phyloP scores from a whole-genome alignment of 2,329 filamentous ascomycete species.

The Nothophaeocryptopus gaeumannii region DNA sequence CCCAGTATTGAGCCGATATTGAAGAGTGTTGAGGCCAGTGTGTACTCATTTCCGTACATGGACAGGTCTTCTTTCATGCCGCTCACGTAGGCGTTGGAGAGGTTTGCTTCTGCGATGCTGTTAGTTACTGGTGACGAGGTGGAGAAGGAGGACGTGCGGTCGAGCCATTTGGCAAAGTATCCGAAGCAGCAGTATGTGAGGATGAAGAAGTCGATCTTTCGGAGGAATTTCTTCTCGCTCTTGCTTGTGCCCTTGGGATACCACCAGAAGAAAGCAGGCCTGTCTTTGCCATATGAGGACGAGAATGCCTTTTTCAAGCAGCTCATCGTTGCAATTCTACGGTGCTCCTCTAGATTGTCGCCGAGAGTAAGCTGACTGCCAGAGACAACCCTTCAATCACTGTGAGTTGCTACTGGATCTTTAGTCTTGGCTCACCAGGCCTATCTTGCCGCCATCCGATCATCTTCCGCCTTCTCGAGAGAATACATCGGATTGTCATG shows the following conservation, averaged over 20 bases:
- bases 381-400: too few species aligned
- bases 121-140: neutral
- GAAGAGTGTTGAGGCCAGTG: conserved; percentile 20
- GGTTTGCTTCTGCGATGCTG: conserved; percentile 32
- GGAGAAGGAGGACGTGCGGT: conserved; percentile 4
- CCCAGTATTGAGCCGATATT: conserved; percentile 38
- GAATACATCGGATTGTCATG: too few species aligned
- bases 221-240: conserved; percentile 18
- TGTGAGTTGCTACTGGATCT: too few species aligned
- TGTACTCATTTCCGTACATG: conserved; percentile 41
- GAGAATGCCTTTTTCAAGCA: conserved; percentile 14
- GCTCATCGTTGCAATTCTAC: neutral
- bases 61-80: conserved; percentile 44
- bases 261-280: conserved; percentile 22
- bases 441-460: too few species aligned
- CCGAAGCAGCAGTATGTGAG: conserved; percentile 18
- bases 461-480: too few species aligned
- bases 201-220: conserved; percentile 24
- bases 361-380: too few species aligned
- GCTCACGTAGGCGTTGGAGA: conserved; percentile 44
- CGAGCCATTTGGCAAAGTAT: conserved; percentile 21
- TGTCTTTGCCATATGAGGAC: conserved; percentile 15
- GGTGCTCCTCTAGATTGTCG: too few species aligned
- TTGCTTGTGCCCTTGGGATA: conserved; percentile 16
- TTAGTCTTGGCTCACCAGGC: too few species aligned